These are phyloP conservation scores for Bisporella sp. DNA, from an alignment of 2,329 filamentous ascomycete species.

Conservation along the genomic window DNA sequence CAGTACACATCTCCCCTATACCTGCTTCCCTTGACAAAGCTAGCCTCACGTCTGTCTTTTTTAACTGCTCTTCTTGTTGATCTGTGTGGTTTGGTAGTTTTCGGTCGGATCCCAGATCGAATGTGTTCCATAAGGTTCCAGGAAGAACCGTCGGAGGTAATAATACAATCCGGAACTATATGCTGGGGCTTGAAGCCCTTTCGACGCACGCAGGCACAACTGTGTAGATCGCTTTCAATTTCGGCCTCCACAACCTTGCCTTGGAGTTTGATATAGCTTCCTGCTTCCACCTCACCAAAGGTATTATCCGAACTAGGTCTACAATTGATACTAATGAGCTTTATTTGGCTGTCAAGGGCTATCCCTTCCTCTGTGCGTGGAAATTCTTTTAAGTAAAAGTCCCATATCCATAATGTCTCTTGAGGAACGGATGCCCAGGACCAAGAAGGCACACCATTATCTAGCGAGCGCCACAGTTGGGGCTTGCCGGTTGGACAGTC, in stretches of 20 bases:
- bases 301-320: not conserved
- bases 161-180: not conserved
- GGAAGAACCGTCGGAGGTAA: too few relatives aligned
- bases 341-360: not conserved
- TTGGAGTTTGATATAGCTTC: not conserved
- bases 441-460: not conserved
- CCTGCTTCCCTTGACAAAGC: not conserved
- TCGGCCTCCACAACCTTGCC: not conserved
- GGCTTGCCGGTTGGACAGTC: not conserved
- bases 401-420: not conserved
- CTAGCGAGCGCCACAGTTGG: not conserved
- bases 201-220: not conserved
- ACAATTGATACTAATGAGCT: not conserved
- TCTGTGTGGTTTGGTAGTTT: not conserved
- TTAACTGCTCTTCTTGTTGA: not conserved
- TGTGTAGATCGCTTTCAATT: not conserved
- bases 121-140: not conserved
- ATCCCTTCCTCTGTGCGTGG: not conserved
- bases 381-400: not conserved
- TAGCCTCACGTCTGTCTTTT: not conserved
- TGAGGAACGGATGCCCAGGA: not conserved
- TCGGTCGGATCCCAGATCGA: not conserved
- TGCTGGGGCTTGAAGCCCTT: not conserved
- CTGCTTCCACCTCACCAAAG: not conserved
- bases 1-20: not conserved